These are phyloP conservation scores for Pseudogymnoascus sp. DNA, from an alignment of 2,329 filamentous ascomycete genomes.

Conservation along the genomic window DNA sequence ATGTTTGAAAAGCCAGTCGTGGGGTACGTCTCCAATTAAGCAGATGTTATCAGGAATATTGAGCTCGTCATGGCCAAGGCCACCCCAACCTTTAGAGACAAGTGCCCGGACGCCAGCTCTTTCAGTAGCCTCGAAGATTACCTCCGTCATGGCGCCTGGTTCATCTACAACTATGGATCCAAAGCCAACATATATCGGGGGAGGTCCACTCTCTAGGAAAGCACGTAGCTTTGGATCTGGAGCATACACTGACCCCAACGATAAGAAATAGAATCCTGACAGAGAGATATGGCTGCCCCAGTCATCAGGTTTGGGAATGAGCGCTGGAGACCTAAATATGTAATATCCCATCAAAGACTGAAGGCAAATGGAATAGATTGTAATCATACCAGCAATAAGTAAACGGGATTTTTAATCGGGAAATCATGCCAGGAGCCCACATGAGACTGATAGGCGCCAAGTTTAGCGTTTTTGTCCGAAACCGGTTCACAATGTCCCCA, in stretches of 20 bases:
- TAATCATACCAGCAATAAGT: slow-evolving; percentile 74
- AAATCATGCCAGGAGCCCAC: slow-evolving; percentile 75
- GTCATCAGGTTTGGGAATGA: slow-evolving; percentile 73
- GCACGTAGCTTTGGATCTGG: slow-evolving; percentile 57
- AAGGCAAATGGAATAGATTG: neutral
- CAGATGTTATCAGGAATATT: slow-evolving; percentile 69
- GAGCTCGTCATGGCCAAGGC: slow-evolving; percentile 64
- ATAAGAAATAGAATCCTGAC: slow-evolving; percentile 70
- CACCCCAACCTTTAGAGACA: slow-evolving; percentile 84
- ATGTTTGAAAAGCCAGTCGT: slow-evolving; percentile 81
- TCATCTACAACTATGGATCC: slow-evolving; percentile 77
- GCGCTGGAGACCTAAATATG: slow-evolving; percentile 52
- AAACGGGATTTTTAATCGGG: slow-evolving; percentile 68
- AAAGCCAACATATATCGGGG: slow-evolving; percentile 77
- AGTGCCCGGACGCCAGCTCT: slow-evolving; percentile 66
- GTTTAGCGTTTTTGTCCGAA: slow-evolving; percentile 66
- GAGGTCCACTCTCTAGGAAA: slow-evolving; percentile 61
- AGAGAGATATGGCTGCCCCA: slow-evolving; percentile 67
- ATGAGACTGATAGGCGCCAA: slow-evolving; percentile 72
- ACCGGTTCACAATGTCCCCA: slow-evolving; percentile 85
- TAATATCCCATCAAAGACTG: slow-evolving; percentile 7
- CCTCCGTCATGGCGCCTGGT: slow-evolving; percentile 60
- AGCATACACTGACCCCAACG: slow-evolving; percentile 57
- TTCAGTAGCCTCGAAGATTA: slow-evolving; percentile 65
- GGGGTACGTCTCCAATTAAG: slow-evolving; percentile 78